Evolutionary conservation across 768 basidiomycete species (phyloP).

Genomic region (Boletellus ananiceps): DNA sequence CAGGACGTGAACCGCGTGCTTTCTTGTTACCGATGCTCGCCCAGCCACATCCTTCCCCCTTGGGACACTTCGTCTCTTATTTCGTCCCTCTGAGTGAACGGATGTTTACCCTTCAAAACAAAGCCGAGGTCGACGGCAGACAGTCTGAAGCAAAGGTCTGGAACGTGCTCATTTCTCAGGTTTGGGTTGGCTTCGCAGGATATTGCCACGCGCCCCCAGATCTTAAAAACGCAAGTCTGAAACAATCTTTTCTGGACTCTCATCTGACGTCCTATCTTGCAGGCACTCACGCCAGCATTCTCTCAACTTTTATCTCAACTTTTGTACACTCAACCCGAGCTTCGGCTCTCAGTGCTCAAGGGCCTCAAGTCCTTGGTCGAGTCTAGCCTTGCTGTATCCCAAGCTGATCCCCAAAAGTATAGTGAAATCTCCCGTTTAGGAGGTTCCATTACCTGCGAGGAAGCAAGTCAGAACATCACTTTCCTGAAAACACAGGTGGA

Average conservation of each 20-base stretch:
- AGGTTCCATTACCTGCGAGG: conserved; percentile 44
- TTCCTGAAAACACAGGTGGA: conserved; percentile 77
- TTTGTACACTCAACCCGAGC: conserved; percentile 82
- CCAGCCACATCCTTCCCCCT: conserved; percentile 73
- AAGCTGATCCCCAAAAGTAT: conserved; percentile 26
- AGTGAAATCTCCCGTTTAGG: conserved; percentile 24
- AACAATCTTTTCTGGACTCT: not conserved
- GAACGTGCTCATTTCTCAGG: conserved; percentile 88
- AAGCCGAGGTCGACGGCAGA: conserved; percentile 66
- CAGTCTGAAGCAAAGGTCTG: conserved; percentile 91
- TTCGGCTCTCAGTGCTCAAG: conserved; percentile 77
- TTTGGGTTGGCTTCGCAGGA: conserved; percentile 88
- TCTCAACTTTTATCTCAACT: conserved; percentile 89
- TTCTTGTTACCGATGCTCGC: conserved; percentile 86
- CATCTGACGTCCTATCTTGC: conserved; percentile 1
- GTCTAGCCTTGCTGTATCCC: conserved; percentile 59
- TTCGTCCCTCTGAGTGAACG: conserved; percentile 93
- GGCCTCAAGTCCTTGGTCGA: conserved; percentile 81
- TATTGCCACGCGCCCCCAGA: conserved; percentile 85
- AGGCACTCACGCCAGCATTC: conserved; percentile 75
- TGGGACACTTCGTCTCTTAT: conserved; percentile 81
- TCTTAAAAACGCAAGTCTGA: conserved; percentile 53
- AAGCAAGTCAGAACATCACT: conserved; percentile 61
- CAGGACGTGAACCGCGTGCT: conserved; percentile 81
- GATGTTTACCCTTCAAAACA: conserved; percentile 85